Conservation (phyloP, 441 rosid genomes). For the Kokia cookei region DNA sequence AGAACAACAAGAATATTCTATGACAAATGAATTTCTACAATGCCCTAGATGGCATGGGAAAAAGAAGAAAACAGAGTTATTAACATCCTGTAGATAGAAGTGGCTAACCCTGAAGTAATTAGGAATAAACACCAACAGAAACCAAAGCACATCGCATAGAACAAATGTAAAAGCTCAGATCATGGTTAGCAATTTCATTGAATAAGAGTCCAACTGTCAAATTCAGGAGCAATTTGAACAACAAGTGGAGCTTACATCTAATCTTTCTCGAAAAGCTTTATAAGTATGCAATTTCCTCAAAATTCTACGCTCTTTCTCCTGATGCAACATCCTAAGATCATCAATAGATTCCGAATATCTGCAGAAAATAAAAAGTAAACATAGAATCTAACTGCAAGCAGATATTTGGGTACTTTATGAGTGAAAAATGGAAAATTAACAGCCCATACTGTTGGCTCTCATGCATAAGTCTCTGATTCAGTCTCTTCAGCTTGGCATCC, state of each 20-base stretch:
- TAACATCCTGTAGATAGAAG: neutral
- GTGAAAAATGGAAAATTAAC: constrained; percentile 8
- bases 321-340: constrained; percentile 67
- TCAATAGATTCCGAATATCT: constrained; percentile 92
- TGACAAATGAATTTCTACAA: neutral
- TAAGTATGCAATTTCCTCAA: constrained; percentile 48
- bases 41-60: neutral
- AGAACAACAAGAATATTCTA: neutral
- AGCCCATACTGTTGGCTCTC: constrained; percentile 62
- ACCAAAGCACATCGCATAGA: neutral
- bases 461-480: constrained; percentile 68
- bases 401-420: neutral
- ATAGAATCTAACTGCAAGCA: neutral
- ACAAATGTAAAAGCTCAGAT: neutral
- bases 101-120: neutral
- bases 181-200: neutral
- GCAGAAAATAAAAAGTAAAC: constrained; percentile 17
- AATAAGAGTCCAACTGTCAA: neutral
- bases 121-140: neutral
- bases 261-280: constrained; percentile 54
- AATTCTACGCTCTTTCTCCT: constrained; percentile 62
- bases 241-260: constrained; percentile 40
- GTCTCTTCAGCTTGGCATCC: constrained; percentile 58
- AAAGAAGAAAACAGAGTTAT: neutral
- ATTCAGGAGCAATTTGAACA: neutral